These are phyloP conservation scores for Apiospora phragmitis DNA, from an alignment of 2,329 filamentous ascomycete genomes.

Conservation along the genomic window DNA sequence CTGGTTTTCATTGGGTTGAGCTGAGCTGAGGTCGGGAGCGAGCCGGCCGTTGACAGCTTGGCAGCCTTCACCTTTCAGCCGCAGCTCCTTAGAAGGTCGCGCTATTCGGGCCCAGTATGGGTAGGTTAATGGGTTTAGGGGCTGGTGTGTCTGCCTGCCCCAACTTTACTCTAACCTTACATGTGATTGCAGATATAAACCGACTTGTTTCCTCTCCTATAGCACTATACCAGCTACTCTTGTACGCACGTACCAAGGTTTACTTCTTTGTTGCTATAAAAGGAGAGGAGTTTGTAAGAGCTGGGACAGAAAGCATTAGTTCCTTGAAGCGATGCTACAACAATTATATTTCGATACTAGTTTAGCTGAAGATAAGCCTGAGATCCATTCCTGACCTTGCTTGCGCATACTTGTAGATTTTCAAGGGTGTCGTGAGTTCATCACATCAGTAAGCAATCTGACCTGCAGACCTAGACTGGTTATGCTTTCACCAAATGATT, in stretches of 20 bases:
- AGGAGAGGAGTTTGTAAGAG: neutral
- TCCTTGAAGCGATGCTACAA: neutral
- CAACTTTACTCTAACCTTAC: neutral
- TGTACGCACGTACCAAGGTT: neutral
- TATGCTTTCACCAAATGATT: constrained; percentile 45
- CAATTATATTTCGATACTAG: neutral
- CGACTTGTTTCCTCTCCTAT: too few species aligned
- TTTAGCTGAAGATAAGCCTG: neutral
- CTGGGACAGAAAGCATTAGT: neutral
- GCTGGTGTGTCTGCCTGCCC: neutral
- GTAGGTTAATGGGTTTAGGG: neutral
- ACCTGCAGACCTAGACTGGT: neutral
- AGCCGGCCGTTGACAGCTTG: neutral
- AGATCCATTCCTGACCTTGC: neutral
- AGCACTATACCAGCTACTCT: too few species aligned
- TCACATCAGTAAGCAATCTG: neutral
- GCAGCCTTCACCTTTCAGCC: neutral
- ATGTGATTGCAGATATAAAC: neutral
- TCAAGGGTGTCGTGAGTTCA: constrained; percentile 8
- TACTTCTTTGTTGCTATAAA: neutral
- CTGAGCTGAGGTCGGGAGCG: neutral
- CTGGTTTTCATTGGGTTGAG: neutral
- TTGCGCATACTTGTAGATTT: constrained; percentile 14
- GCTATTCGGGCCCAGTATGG: neutral
- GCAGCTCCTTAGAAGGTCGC: neutral